Base-by-base conservation (phyloP, 352 stramenopile genomes). In the Peronosclerospora sorghi region DNA sequence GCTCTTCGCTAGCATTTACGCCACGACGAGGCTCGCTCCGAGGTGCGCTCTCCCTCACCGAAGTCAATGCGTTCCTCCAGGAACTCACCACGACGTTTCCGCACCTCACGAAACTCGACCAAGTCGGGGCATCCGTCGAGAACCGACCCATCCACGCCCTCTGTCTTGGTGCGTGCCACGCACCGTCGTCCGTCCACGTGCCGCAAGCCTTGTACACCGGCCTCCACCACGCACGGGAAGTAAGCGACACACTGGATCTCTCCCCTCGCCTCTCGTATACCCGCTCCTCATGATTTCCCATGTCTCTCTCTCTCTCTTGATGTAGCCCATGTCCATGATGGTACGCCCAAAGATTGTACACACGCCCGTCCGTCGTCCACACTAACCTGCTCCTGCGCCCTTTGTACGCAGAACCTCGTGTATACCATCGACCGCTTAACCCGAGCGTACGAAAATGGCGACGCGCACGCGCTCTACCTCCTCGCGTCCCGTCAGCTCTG, bases 271-370 rank as follows among this genome's bases (percentile, higher is more conserved):
- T n/a, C n/a, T n/a, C 30, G n/a, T 18, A n/a, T 35, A 7, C 8
- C 9, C 14, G 13, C 18, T 41, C 20, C 14, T 29, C 8, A 19
- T 29, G 24, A 3, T 41, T 24, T 28, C 20, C 14, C 6, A 42
- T 23, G n/a, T 28, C 13, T 36, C 4, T 46, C 24, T 15, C 14
- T 13, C 13, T 34, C n/a, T 39, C 5, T 23, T 45, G 26, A 14
- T 34, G 17, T 49, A 83, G 72, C 80, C 80, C n/a, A 65, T 92
- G 21, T 92, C 80, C 6, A 92, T 88, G 75, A 92, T 92, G 72
- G 72, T 84, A 68, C 3, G 48, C 34, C 17, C 20, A 15, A 7
- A 41, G 3, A 29, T 12, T 17, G 15, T n/a, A 30, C 12, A 32
- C n/a, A 32, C n/a, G 2, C 35, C 24, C 18, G 13, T 28, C 6